Percentiles rank a stretch among this genome's conserved stretches.
Evolutionary conservation across 2,329 filamentous ascomycete species (phyloP).

Genomic region (Aspergillus caelatus): DNA sequence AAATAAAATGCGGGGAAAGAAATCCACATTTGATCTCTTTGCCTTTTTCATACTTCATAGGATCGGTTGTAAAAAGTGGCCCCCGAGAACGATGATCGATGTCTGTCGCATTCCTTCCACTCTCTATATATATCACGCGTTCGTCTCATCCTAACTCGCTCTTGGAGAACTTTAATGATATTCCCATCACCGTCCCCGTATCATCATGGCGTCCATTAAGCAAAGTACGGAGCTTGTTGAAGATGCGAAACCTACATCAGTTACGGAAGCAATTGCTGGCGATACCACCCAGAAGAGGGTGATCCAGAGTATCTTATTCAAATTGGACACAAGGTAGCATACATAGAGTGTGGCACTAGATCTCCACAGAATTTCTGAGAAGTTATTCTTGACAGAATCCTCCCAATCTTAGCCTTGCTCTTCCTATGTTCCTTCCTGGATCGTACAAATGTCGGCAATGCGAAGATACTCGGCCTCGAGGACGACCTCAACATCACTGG

Average conservation of each 20-base stretch:
- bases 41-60: background rate
- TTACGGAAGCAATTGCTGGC: conserved; percentile 17
- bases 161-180: background rate
- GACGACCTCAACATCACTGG: conserved; percentile 60
- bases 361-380: background rate
- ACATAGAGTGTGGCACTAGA: background rate
- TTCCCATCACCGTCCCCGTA: background rate
- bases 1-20: conserved; percentile 13
- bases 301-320: conserved; percentile 53
- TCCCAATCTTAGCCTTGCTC: conserved; percentile 65
- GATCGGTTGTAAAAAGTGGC: conserved; percentile 10
- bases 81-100: background rate
- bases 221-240: conserved; percentile 25
- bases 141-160: background rate
- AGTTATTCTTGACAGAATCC: conserved; percentile 49
- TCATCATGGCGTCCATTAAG: conserved; percentile 25
- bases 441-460: conserved; percentile 74
- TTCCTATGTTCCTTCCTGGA: conserved; percentile 69
- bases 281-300: conserved; percentile 30
- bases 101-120: background rate
- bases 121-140: background rate
- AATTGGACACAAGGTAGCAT: conserved; percentile 55
- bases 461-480: conserved; percentile 66
- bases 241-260: conserved; percentile 19
- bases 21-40: no score